Evolutionary conservation across 352 stramenopile genomes (phyloP).

Genomic region (Paralagenidium karlingii): DNA sequence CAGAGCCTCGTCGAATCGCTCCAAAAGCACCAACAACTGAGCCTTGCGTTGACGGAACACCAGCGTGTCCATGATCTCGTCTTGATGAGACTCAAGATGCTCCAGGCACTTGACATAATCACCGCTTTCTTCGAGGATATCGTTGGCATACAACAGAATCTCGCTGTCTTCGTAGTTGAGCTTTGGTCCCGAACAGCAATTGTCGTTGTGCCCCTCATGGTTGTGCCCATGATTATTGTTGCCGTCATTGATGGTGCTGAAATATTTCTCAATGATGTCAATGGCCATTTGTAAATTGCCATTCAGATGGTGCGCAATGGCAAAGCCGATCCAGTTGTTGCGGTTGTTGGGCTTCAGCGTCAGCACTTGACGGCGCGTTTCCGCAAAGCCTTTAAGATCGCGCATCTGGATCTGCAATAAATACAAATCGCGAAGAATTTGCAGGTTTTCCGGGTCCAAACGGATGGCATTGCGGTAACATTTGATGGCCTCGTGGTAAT

Average conservation of each 20-base stretch:
- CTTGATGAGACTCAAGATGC: conserved; percentile 77
- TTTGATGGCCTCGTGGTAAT: conserved; percentile 97
- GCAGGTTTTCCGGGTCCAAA: conserved; percentile 94
- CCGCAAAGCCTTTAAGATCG: conserved; percentile 86
- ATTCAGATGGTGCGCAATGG: conserved; percentile 90
- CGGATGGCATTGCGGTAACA: conserved; percentile 96
- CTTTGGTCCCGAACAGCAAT: not conserved
- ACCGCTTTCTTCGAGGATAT: conserved; percentile 85
- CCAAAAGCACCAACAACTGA: conserved; percentile 50
- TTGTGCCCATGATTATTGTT: conserved; percentile 7
- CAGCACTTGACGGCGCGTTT: conserved; percentile 91
- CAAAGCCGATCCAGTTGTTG: conserved; percentile 97
- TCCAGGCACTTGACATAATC: conserved; percentile 70
- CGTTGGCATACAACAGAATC: conserved; percentile 94
- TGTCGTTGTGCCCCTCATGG: not conserved
- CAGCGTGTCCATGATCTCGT: conserved; percentile 58
- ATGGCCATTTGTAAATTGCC: conserved; percentile 90
- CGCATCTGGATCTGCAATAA: conserved; percentile 91
- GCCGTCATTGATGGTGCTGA: conserved; percentile 75
- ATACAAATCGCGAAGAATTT: conserved; percentile 96
- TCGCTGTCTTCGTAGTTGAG: conserved; percentile 95
- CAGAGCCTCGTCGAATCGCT: conserved; percentile 49
- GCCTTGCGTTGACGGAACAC: conserved; percentile 68
- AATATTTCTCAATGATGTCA: conserved; percentile 94
- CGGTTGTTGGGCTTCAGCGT: conserved; percentile 89